A percentile compares a stretch with the other conserved stretches of the same genome.
Evolutionary conservation across 371 early-diverging fungal genomes (phyloP).

Genomic region (Rhizopus stolonifer): DNA sequence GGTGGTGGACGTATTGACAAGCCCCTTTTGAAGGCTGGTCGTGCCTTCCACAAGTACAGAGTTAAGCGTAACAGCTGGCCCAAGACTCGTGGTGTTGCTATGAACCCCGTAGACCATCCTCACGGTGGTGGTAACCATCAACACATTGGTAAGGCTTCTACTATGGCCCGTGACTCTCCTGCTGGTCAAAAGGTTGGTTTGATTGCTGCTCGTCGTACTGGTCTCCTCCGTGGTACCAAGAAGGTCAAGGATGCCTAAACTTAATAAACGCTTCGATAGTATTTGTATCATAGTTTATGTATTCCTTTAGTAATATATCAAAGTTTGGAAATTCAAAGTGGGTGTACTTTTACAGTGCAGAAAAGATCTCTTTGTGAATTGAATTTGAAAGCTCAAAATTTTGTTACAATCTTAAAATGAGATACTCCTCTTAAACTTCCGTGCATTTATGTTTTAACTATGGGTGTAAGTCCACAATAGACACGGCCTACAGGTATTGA

Average conservation of each 20-base stretch:
- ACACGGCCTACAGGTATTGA: too few relatives aligned
- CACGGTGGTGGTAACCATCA: slow-evolving; percentile 90
- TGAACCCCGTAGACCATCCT: slow-evolving; percentile 97
- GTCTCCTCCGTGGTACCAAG: slow-evolving; percentile 98
- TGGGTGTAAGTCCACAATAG: too few relatives aligned
- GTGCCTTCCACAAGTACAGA: slow-evolving; percentile 98
- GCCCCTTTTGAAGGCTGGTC: slow-evolving; percentile 99
- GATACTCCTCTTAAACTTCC: too few relatives aligned
- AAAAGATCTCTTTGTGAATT: too few relatives aligned
- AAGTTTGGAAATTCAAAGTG: too few relatives aligned
- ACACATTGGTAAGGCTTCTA: slow-evolving; percentile 99
- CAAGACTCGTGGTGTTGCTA: slow-evolving; percentile 99
- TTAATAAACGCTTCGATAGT: too few relatives aligned
- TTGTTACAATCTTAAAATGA: too few relatives aligned
- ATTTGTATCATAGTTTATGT: background rate
- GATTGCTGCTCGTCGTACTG: slow-evolving; percentile 98
- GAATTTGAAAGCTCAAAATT: too few relatives aligned
- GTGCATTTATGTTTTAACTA: too few relatives aligned
- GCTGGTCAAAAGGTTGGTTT: slow-evolving; percentile 99
- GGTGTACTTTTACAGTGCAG: too few relatives aligned
- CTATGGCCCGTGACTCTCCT: slow-evolving; percentile 93
- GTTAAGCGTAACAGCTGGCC: slow-evolving; percentile 99
- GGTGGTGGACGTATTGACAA: slow-evolving; percentile 99
- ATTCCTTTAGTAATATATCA: too few relatives aligned
- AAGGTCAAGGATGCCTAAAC: slow-evolving; percentile 64